Evolutionary conservation across 257 asterid genomes (phyloP), one percentile per base, ranked within the genome.

Genomic region (Solanum lycopersicoides): DNA sequence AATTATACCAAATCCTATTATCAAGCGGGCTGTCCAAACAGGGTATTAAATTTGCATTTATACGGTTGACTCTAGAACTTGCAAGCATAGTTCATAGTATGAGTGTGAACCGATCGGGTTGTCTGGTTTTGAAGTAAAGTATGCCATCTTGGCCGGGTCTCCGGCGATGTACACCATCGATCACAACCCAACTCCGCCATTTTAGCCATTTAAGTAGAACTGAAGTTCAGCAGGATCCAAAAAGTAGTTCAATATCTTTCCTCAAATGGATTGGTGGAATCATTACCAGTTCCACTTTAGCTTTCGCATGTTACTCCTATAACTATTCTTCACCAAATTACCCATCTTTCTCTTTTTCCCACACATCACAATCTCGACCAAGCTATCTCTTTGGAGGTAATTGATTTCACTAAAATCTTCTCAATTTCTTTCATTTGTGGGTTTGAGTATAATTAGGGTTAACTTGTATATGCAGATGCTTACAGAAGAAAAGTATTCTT

Each of bases 401-500:
- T 83, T 60, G 88, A 82, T 72, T 60, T 72, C n/a, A 30, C 35
- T 76, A n/a, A 56, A 16, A 39, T 20, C 18, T 34, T 59, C 59
- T 23, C 50, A 3, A 68, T 45, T 82, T 71, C 85, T 84, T 28
- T 37, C 39, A 37, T 6, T 79, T 34, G 30, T 87, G 23, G 47
- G 41, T 30, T 80, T 21, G 65, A 30, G 79, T 63, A 75, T 82
- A 72, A 53, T 72, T 41, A 69, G 23, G 82, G 75, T 85, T 28
- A 47, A 35, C 63, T 86, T 73, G 45, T 73, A 86, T 72, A 82
- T 66, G 90, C 96, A 96, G 99, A 96, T 50, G 90, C 95, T n/a
- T 96, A 86, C 86, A 92, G 99, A 90, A 93, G 94, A 88, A 95
- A 93, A 86, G 89, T 96, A 37, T 96, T 96, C 91, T 96, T 96